phyloP scores from a whole-genome alignment of 139 green algal species.

The Picochlorum sp. region DNA sequence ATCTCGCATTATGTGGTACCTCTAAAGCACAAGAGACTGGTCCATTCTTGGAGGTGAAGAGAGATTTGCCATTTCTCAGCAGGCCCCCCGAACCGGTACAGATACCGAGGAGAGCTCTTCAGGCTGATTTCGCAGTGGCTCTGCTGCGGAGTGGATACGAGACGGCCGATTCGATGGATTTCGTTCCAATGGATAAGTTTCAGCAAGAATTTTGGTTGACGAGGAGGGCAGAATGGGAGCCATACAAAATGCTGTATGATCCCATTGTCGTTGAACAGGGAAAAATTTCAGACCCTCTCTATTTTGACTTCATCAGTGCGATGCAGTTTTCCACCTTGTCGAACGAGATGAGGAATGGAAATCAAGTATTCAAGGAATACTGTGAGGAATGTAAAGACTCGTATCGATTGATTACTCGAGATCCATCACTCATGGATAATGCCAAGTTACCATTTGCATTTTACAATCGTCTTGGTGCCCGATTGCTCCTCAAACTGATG shows the following conservation, averaged over 20 bases:
- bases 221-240: slow-evolving; percentile 56
- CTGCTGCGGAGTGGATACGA: slow-evolving; percentile 74
- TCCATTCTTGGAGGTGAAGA: too few species aligned
- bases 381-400: slow-evolving; percentile 30
- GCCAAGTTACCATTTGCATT: slow-evolving; percentile 35
- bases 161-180: slow-evolving; percentile 66
- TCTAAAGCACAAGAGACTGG: too few species aligned
- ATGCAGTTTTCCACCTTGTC: slow-evolving; percentile 56
- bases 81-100: slow-evolving; percentile 1
- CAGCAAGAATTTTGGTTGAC: slow-evolving; percentile 65
- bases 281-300: slow-evolving; percentile 58
- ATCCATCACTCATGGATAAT: slow-evolving; percentile 43
- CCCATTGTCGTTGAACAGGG: slow-evolving; percentile 51
- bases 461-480: slow-evolving; percentile 32
- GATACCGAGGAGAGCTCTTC: slow-evolving; percentile 5
- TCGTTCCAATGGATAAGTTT: slow-evolving; percentile 68
- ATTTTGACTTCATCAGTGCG: slow-evolving; percentile 88
- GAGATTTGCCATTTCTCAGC: too few species aligned
- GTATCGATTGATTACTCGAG: slow-evolving; percentile 33
- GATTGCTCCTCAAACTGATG: slow-evolving; percentile 47
- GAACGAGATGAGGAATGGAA: slow-evolving; percentile 40
- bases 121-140: slow-evolving; percentile 65
- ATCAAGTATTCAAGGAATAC: slow-evolving; percentile 41
- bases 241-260: slow-evolving; percentile 57
- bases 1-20: too few species aligned